Evolutionary conservation across 371 early-diverging fungal genomes (phyloP).

Genomic region (Phascolomyces articulosus): DNA sequence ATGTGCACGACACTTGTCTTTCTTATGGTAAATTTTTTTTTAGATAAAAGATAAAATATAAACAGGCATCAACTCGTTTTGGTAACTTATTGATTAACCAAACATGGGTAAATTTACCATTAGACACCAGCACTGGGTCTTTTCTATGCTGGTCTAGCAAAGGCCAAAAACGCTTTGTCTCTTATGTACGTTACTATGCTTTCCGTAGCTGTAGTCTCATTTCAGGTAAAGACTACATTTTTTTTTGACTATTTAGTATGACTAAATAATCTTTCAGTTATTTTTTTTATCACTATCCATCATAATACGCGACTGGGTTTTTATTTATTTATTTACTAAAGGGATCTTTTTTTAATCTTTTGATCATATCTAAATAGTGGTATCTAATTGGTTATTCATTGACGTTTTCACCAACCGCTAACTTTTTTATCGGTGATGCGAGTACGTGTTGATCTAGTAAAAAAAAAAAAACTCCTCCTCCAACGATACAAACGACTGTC

Average conservation of each 20-base stretch:
- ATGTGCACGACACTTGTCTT: constrained; percentile 45
- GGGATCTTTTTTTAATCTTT: constrained; percentile 80
- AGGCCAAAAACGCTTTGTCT: constrained; percentile 80
- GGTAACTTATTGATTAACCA: constrained; percentile 1
- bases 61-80: not conserved
- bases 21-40: constrained; percentile 36
- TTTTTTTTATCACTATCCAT: too few relatives aligned
- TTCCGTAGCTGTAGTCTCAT: constrained; percentile 78
- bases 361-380: constrained; percentile 60
- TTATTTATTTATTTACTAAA: constrained; percentile 75
- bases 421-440: constrained; percentile 79
- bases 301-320: constrained; percentile 40
- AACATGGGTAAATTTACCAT: constrained; percentile 7
- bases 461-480: too few relatives aligned
- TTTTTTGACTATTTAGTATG: too few relatives aligned
- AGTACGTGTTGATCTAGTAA: constrained; percentile 32
- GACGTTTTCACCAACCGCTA: constrained; percentile 74
- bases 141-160: constrained; percentile 86
- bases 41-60: not conserved
- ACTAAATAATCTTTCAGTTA: too few relatives aligned
- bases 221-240: constrained; percentile 51
- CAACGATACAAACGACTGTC: too few relatives aligned
- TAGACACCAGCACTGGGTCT: constrained; percentile 74
- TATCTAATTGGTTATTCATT: constrained; percentile 85
- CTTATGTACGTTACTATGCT: constrained; percentile 81